Evolutionary conservation across 768 basidiomycete genomes (phyloP).

Genomic region (Lactarius sanguifluus): DNA sequence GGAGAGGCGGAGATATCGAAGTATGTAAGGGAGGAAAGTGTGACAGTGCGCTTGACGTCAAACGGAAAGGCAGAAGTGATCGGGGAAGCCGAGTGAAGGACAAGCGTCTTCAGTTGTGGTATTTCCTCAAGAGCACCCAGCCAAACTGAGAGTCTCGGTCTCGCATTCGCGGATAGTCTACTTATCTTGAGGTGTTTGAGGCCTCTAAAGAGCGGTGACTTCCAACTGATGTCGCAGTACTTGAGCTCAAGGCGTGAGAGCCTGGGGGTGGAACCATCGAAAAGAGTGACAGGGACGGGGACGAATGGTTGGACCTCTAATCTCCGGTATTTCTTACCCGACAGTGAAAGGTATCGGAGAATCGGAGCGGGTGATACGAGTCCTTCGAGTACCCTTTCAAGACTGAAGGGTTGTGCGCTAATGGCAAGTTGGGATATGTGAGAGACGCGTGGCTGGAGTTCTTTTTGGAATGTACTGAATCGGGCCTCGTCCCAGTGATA

Average conservation of each 20-base stretch:
- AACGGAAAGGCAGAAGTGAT: background rate
- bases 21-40: background rate
- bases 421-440: background rate
- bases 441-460: background rate
- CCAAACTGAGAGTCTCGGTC: conserved; percentile 1
- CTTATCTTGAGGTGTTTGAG: background rate
- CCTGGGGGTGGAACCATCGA: conserved; percentile 2
- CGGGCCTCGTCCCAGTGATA: background rate
- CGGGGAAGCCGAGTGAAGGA: background rate
- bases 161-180: background rate
- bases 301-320: too few species aligned
- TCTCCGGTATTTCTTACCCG: background rate
- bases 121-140: conserved; percentile 3
- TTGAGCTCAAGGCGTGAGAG: conserved; percentile 3
- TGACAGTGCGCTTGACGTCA: background rate
- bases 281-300: background rate
- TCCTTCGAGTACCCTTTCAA: background rate
- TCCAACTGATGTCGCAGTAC: conserved; percentile 8
- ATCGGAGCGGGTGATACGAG: background rate
- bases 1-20: background rate
- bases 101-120: background rate
- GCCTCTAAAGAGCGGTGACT: conserved; percentile 5
- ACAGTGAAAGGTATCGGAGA: background rate
- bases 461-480: background rate
- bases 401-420: background rate